Evolutionary conservation across 2,329 filamentous ascomycete species (phyloP).

Genomic region (Ilyonectria sp.): DNA sequence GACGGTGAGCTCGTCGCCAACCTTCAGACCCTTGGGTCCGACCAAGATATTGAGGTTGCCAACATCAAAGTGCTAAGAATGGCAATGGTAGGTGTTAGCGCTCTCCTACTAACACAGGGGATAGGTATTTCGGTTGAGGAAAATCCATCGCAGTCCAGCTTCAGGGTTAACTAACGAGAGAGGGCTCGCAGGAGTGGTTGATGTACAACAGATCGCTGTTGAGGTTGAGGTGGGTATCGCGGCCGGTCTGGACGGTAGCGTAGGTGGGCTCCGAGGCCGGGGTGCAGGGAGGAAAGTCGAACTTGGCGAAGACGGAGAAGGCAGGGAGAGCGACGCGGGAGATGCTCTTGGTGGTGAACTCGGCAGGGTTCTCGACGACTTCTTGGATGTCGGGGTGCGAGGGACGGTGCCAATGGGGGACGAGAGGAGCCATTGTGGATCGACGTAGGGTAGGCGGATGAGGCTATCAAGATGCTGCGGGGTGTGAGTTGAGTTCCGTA

Average conservation of each 20-base stretch:
- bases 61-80: slow-evolving; percentile 71
- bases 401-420: slow-evolving; percentile 72
- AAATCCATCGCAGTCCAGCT: background rate
- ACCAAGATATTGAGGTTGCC: slow-evolving; percentile 70
- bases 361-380: slow-evolving; percentile 67
- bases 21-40: slow-evolving; percentile 67
- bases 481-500: slow-evolving; percentile 7
- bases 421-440: slow-evolving; percentile 67
- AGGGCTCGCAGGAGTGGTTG: slow-evolving; percentile 78
- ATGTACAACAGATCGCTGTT: slow-evolving; percentile 79
- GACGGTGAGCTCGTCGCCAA: slow-evolving; percentile 73
- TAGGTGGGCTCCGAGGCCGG: slow-evolving; percentile 71
- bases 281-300: slow-evolving; percentile 76
- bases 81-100: slow-evolving; percentile 27
- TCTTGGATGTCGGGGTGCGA: slow-evolving; percentile 73
- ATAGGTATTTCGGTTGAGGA: slow-evolving; percentile 2
- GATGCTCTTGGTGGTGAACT: slow-evolving; percentile 73
- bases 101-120: background rate
- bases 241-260: slow-evolving; percentile 74
- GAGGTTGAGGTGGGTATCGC: slow-evolving; percentile 70
- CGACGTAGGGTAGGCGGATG: slow-evolving; percentile 21
- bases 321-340: slow-evolving; percentile 70
- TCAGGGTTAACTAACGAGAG: slow-evolving; percentile 65
- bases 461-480: slow-evolving; percentile 17
- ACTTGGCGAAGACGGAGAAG: slow-evolving; percentile 76